Conservation (phyloP, 768 basidiomycete genomes). For the Rhizopogon vinicolor region DNA sequence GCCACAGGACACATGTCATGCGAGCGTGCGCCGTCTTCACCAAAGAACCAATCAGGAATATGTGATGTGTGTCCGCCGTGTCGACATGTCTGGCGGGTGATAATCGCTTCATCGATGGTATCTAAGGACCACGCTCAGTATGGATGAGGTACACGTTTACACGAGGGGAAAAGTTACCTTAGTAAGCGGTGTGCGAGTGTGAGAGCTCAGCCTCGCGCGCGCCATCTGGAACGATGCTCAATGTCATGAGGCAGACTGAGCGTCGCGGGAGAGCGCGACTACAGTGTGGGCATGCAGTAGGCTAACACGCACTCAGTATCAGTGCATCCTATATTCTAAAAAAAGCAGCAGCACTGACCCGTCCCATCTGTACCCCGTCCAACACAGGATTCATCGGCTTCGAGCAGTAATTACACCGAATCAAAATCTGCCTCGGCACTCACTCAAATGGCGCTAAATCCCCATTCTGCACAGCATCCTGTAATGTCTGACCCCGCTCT, state of each 20-base stretch:
- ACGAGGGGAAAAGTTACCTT: constrained; percentile 41
- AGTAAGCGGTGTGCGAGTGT: constrained; percentile 37
- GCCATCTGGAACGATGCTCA: constrained; percentile 61
- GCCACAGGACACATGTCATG: constrained; percentile 66
- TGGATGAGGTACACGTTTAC: not conserved
- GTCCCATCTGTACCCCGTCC: constrained; percentile 19
- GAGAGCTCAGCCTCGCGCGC: constrained; percentile 55
- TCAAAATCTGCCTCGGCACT: constrained; percentile 67
- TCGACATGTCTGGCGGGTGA: constrained; percentile 82
- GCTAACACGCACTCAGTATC: constrained; percentile 31
- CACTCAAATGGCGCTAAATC: constrained; percentile 52
- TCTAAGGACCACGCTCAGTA: constrained; percentile 38
- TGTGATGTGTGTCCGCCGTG: constrained; percentile 87
- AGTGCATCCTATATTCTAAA: not conserved
- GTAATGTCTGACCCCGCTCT: constrained; percentile 64
- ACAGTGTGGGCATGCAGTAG: constrained; percentile 67
- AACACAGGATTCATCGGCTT: constrained; percentile 44
- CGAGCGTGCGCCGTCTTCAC: constrained; percentile 49
- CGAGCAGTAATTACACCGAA: constrained; percentile 78
- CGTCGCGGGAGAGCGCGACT: constrained; percentile 68
- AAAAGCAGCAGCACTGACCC: constrained; percentile 36
- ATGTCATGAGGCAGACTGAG: constrained; percentile 76
- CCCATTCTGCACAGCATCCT: constrained; percentile 51
- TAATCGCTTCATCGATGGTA: constrained; percentile 75
- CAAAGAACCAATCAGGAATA: constrained; percentile 82